Evolutionary conservation across 208 protist genomes (phyloP).

Genomic region (Acanthamoeba castellanii): DNA sequence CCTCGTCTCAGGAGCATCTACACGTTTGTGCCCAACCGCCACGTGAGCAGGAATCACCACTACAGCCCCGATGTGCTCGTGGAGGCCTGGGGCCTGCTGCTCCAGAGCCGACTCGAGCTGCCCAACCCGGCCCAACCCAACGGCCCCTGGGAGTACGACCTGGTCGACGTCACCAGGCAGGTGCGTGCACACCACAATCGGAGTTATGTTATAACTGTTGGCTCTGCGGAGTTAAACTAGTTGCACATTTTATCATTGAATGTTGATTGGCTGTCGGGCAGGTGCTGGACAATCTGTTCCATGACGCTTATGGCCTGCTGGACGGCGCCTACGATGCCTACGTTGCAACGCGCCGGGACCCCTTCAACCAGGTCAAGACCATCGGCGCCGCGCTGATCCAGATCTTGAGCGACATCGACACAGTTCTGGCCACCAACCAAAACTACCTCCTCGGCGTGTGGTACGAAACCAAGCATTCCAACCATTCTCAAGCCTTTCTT

Average conservation of each 20-base stretch:
- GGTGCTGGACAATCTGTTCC: conserved; percentile 70
- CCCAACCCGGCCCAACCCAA: not conserved
- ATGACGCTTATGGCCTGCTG: conserved; percentile 37
- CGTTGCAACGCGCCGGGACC: conserved; percentile 43
- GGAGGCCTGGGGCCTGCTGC: not conserved
- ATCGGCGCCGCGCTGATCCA: not conserved
- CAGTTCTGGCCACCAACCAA: conserved; percentile 79
- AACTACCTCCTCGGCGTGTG: conserved; percentile 85
- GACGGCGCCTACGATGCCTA: conserved; percentile 35
- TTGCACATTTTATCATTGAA: not conserved
- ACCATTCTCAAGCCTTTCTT: not conserved
- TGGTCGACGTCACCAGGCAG: conserved; percentile 84
- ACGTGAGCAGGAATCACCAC: not conserved
- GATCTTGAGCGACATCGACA: conserved; percentile 79
- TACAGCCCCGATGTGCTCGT: not conserved
- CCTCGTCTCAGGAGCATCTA: not conserved
- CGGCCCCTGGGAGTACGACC: conserved; percentile 81
- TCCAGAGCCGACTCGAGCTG: conserved; percentile 8
- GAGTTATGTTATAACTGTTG: not conserved
- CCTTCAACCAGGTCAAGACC: conserved; percentile 69
- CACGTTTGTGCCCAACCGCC: not conserved
- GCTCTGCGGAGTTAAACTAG: no score
- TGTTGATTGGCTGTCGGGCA: not conserved
- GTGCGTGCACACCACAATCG: conserved; percentile 63
- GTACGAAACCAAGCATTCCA: conserved; percentile 35